Conservation (phyloP, 768 basidiomycete genomes). For the Pilatotrama ljubarskyi region DNA sequence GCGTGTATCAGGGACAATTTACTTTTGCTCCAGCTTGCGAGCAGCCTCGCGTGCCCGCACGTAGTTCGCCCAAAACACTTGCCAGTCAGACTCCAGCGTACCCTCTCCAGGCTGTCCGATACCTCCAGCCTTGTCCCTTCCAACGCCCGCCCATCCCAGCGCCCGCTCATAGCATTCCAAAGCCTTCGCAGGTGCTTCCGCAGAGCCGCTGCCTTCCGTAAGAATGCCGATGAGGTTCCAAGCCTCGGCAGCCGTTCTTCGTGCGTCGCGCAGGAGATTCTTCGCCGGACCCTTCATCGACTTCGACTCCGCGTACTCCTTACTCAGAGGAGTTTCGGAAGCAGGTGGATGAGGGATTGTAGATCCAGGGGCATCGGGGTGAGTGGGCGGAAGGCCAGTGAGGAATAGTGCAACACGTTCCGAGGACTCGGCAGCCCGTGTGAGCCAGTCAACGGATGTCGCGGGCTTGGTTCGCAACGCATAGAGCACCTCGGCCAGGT, state of each 20-base stretch:
- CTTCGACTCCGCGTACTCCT: constrained; percentile 46
- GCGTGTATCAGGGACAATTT: not conserved
- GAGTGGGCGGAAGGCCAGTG: constrained; percentile 40
- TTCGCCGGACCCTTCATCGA: constrained; percentile 56
- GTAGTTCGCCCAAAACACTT: constrained; percentile 60
- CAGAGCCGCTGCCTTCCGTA: constrained; percentile 43
- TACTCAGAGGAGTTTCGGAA: constrained; percentile 42
- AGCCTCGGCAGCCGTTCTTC: constrained; percentile 69
- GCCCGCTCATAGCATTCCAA: constrained; percentile 70
- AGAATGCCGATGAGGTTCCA: constrained; percentile 75
- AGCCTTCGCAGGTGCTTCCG: constrained; percentile 41
- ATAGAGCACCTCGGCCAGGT: constrained; percentile 71
- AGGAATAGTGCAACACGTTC: constrained; percentile 62
- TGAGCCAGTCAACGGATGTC: constrained; percentile 56
- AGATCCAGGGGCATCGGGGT: constrained; percentile 38
- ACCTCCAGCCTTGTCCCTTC: constrained; percentile 37
- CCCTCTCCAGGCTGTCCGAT: constrained; percentile 49
- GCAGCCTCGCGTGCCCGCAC: constrained; percentile 42
- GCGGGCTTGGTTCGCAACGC: constrained; percentile 44
- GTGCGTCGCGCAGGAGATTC: constrained; percentile 64
- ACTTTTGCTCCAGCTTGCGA: constrained; percentile 12
- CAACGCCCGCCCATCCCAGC: constrained; percentile 62
- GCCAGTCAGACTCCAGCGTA: constrained; percentile 61
- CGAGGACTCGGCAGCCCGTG: constrained; percentile 64
- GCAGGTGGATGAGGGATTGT: constrained; percentile 39